Conservation (phyloP, 345 rosid species). For the Brassica napus region Da-Ae NC_063447.1:14935501-14936000, state of each 20-base stretch:
- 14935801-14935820: background rate
- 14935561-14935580: background rate
- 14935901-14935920: background rate
- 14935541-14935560: background rate
- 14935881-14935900: background rate
- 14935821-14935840: constrained; percentile 2
- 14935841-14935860: background rate
- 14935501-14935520: background rate
- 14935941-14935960: background rate
- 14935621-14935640: constrained; percentile 12
- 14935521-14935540: constrained; percentile 8
- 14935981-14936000: constrained; percentile 15
- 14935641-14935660: constrained; percentile 7
- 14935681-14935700: constrained; percentile 83
- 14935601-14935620: constrained; percentile 12
- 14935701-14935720: constrained; percentile 76
- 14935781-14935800: constrained; percentile 11
- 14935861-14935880: background rate
- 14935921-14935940: background rate
- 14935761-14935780: constrained; percentile 82
- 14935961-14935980: constrained; percentile 3
- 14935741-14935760: constrained; percentile 71
- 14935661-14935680: constrained; percentile 66
- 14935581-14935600: background rate
- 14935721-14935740: constrained; percentile 79